Evolutionary conservation across 345 rosid species (phyloP), one percentile per base, ranked within the genome.

Genomic region (Salix udensis): DNA sequence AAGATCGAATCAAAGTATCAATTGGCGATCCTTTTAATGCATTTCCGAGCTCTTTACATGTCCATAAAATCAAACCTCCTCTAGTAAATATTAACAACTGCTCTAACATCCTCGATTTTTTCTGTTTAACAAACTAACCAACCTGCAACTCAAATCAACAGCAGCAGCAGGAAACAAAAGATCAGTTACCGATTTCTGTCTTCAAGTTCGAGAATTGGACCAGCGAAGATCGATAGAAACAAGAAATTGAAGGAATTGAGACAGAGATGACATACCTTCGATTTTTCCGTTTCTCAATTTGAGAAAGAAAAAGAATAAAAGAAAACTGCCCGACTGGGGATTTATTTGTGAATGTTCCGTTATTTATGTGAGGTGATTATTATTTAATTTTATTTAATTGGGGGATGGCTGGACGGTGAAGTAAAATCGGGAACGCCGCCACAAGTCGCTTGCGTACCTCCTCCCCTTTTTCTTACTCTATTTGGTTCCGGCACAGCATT

Each of bases 61-160:
- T 94, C 99, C 97, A 96, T 30, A 96, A 94, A 90, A 94, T 93
- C 83, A 96, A 84, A n/a, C 99, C 99, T 80, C 99, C 98, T 76
- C 97, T 82, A 0, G 99, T 96, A 78, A 96, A 96, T 67, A 96
- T 96, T 67, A 96, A 77, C 68, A 96, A 86, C 84, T 96, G 99
- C 79, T 96, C 99, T 81, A 96, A 86, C 99, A 96, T 96, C 85
- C 73, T 81, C 67, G 67, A 60, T 21, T 65, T 40, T 40, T 40
- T 40, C 81, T 77, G 79, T 81, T 75, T 64, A 52, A 23, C 12
- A 37, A 53, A 72, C 9, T 30, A 74, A 67, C 85, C 92, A 74
- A 67, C 86, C 92, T 88, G 81, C 68, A 40, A 72, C 19, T 65
- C 55, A 34, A 58, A 62, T 7, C 55, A 23, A 73, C 40, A 37